These are phyloP conservation scores for Homolaphlyctis polyrhiza DNA, from an alignment of 371 early-diverging fungal species.

Conservation along the genomic window DNA sequence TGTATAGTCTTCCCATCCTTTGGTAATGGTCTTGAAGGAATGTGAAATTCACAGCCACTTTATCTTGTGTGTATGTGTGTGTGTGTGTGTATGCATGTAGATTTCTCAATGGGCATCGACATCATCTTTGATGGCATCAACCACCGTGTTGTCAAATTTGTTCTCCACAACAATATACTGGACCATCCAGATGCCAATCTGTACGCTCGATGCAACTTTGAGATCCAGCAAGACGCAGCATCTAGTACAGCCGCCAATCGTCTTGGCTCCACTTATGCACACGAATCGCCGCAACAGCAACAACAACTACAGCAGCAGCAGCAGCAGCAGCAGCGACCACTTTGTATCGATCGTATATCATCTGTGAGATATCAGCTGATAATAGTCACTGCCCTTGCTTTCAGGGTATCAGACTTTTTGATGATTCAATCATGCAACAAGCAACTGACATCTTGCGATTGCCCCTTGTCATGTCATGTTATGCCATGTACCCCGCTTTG, in stretches of 20 bases:
- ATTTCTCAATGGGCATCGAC: slow-evolving; percentile 70
- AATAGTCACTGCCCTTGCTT: too few species aligned
- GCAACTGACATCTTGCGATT: too few species aligned
- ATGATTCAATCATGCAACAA: too few species aligned
- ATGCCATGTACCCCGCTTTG: background rate
- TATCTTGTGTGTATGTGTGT: too few species aligned
- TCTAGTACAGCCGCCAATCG: background rate
- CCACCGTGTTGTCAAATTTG: slow-evolving; percentile 67
- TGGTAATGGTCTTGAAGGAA: too few species aligned
- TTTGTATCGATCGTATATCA: background rate
- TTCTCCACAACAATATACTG: slow-evolving; percentile 69
- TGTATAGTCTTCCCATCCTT: too few species aligned
- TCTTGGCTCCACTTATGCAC: background rate
- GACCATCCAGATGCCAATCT: slow-evolving; percentile 69
- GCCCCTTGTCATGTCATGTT: background rate
- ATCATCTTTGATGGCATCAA: slow-evolving; percentile 62
- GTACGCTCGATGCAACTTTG: slow-evolving; percentile 37
- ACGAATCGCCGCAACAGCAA: background rate
- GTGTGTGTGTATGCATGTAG: slow-evolving; percentile 19
- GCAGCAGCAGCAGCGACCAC: background rate
- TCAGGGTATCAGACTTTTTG: too few species aligned
- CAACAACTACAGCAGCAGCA: background rate
- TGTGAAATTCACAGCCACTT: too few species aligned
- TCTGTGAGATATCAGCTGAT: too few species aligned
- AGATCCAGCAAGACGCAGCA: slow-evolving; percentile 8